These are phyloP conservation scores for Pseudozyma sp. DNA, from an alignment of 1,284 basidiomycete genomes.

Conservation along the genomic window DNA sequence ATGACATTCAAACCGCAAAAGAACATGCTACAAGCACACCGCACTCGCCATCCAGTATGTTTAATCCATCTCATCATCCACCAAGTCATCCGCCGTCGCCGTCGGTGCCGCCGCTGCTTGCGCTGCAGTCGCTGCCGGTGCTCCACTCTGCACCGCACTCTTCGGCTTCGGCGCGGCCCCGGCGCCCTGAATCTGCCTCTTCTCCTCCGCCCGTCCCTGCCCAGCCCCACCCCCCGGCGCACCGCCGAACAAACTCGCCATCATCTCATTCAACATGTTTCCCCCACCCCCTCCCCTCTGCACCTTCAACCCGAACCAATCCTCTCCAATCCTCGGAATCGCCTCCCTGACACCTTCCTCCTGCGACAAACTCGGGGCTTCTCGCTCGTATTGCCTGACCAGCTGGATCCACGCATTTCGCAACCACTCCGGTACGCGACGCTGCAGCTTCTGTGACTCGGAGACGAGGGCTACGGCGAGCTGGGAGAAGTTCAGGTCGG, in stretches of 20 bases:
- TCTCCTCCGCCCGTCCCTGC: slow-evolving; percentile 12
- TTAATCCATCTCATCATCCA: slow-evolving; percentile 52
- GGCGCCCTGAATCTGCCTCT: slow-evolving; percentile 17
- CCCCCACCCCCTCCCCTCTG: slow-evolving; percentile 26
- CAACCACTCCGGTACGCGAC: slow-evolving; percentile 35
- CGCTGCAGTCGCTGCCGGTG: not conserved
- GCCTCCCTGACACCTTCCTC: slow-evolving; percentile 35
- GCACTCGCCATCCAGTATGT: no score
- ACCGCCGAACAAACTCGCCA: slow-evolving; percentile 51
- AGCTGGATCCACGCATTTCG: slow-evolving; percentile 45
- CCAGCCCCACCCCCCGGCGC: not conserved
- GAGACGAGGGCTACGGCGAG: slow-evolving; percentile 57
- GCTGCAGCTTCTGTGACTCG: slow-evolving; percentile 27
- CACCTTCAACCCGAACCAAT: slow-evolving; percentile 51
- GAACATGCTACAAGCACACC: no score
- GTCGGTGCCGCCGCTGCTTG: not conserved
- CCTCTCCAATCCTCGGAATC: slow-evolving; percentile 38
- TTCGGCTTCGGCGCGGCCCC: slow-evolving; percentile 14
- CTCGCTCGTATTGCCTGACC: slow-evolving; percentile 51
- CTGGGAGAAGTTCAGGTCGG: slow-evolving; percentile 65
- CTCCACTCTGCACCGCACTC: not conserved
- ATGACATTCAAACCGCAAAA: no score
- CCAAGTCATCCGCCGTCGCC: slow-evolving; percentile 37
- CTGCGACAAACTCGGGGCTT: slow-evolving; percentile 44
- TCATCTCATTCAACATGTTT: slow-evolving; percentile 61